Conservation (phyloP, 2,329 filamentous ascomycete species). For the Trichoderma citrinoviride region DNA sequence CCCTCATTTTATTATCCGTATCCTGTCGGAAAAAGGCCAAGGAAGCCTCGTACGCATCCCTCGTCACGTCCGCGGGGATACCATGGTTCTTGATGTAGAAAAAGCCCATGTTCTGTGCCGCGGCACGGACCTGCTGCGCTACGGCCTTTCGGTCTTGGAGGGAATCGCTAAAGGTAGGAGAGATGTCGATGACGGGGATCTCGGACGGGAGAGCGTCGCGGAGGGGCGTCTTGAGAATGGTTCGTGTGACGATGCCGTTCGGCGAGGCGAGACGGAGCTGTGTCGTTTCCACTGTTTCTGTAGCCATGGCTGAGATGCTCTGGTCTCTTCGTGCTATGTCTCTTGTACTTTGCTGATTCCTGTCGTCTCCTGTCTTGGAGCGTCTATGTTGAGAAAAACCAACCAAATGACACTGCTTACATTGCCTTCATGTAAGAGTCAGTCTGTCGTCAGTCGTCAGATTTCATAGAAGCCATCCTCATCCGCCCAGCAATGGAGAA, state of each 20-base stretch:
- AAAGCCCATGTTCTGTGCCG: constrained; percentile 52
- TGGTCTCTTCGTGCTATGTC: too few species aligned
- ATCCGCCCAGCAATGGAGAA: not conserved
- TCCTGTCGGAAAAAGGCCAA: constrained; percentile 50
- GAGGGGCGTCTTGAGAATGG: constrained; percentile 36
- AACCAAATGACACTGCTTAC: too few species aligned
- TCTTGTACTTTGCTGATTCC: too few species aligned
- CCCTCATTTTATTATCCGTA: constrained; percentile 41
- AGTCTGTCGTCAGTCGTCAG: not conserved
- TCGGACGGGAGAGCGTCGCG: constrained; percentile 41
- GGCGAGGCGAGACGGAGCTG: constrained; percentile 38
- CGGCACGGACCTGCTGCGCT: constrained; percentile 42
- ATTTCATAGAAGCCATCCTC: not conserved
- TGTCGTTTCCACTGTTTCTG: constrained; percentile 26
- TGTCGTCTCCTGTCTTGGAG: not conserved
- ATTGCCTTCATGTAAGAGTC: not conserved
- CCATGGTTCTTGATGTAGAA: constrained; percentile 55
- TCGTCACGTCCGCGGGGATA: constrained; percentile 35
- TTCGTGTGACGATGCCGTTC: constrained; percentile 38
- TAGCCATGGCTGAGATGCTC: constrained; percentile 5
- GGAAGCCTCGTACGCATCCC: constrained; percentile 35
- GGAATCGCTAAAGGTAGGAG: constrained; percentile 38
- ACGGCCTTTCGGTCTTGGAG: constrained; percentile 39
- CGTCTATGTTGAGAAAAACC: too few species aligned
- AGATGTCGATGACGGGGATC: constrained; percentile 55